Conservation (phyloP, 441 rosid genomes). For the Omphalea diandra region DNA sequence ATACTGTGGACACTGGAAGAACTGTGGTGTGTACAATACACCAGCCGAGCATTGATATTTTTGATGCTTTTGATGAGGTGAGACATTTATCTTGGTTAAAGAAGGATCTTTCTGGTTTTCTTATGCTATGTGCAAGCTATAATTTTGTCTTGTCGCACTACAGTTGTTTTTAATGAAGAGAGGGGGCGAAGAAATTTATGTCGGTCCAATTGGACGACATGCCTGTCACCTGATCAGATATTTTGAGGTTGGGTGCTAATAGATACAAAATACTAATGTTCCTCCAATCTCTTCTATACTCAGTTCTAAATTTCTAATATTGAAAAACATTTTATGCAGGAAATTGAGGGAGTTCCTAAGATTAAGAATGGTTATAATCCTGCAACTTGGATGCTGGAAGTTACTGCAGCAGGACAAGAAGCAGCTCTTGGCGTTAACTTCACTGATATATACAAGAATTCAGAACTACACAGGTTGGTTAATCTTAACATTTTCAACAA, state of each 20-base stretch:
- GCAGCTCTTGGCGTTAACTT: constrained; percentile 42
- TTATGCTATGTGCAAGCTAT: constrained; percentile 21
- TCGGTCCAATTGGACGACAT: too few species aligned
- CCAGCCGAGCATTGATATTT: too few species aligned
- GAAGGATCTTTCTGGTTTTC: background rate
- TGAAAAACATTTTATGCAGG: constrained; percentile 30
- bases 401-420: constrained; percentile 52
- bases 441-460: constrained; percentile 41
- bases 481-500: background rate
- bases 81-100: background rate
- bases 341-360: constrained; percentile 44
- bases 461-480: constrained; percentile 46
- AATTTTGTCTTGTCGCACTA: constrained; percentile 11
- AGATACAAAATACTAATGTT: background rate
- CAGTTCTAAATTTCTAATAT: background rate
- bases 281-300: background rate
- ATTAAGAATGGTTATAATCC: constrained; percentile 63
- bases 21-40: too few species aligned
- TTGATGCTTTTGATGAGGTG: constrained; percentile 76
- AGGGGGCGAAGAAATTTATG: too few species aligned
- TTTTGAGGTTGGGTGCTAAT: constrained; percentile 33
- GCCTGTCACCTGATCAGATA: too few species aligned
- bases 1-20: too few species aligned
- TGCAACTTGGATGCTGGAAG: constrained; percentile 72
- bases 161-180: too few species aligned